Conservation (phyloP, 176 grass and related monocot genomes). For the Secale cereale region DNA sequence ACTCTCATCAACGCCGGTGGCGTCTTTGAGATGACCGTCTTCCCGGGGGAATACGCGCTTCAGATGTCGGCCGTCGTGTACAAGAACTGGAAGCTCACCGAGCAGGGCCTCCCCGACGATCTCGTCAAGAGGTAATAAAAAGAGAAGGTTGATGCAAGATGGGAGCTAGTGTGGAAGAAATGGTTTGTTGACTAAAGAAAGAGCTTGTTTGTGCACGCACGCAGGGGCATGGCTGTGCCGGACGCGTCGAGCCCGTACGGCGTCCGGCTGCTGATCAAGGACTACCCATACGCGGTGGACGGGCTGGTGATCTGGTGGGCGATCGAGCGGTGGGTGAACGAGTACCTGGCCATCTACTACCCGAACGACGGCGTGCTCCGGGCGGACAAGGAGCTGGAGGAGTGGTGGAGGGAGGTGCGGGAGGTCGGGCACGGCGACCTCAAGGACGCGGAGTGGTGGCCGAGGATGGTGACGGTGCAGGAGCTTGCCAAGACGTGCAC, state of each 20-base stretch:
- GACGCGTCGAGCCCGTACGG: slow-evolving; percentile 45
- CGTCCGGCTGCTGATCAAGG: slow-evolving; percentile 65
- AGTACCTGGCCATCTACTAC: slow-evolving; percentile 69
- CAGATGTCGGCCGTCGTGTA: slow-evolving; percentile 71
- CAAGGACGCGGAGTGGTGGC: slow-evolving; percentile 69
- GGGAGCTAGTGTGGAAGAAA: neutral
- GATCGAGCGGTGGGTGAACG: slow-evolving; percentile 62
- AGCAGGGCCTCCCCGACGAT: slow-evolving; percentile 73
- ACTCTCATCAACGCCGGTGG: slow-evolving; percentile 77
- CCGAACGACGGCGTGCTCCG: slow-evolving; percentile 29
- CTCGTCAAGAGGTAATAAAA: slow-evolving; percentile 68
- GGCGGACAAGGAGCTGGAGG: slow-evolving; percentile 59
- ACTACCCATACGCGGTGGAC: slow-evolving; percentile 74
- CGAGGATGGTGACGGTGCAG: slow-evolving; percentile 50
- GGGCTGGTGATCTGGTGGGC: slow-evolving; percentile 69
- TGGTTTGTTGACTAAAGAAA: neutral
- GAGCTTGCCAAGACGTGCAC: slow-evolving; percentile 66
- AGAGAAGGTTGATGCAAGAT: neutral
- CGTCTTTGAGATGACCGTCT: slow-evolving; percentile 73
- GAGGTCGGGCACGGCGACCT: slow-evolving; percentile 75
- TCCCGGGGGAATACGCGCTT: slow-evolving; percentile 64
- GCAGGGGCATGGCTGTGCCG: slow-evolving; percentile 46
- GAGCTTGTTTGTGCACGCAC: neutral
- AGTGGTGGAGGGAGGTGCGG: slow-evolving; percentile 87
- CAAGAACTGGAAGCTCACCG: slow-evolving; percentile 81